Conservation (phyloP, 2,329 filamentous ascomycete species). For the Chrysoporthe cubensis region DNA sequence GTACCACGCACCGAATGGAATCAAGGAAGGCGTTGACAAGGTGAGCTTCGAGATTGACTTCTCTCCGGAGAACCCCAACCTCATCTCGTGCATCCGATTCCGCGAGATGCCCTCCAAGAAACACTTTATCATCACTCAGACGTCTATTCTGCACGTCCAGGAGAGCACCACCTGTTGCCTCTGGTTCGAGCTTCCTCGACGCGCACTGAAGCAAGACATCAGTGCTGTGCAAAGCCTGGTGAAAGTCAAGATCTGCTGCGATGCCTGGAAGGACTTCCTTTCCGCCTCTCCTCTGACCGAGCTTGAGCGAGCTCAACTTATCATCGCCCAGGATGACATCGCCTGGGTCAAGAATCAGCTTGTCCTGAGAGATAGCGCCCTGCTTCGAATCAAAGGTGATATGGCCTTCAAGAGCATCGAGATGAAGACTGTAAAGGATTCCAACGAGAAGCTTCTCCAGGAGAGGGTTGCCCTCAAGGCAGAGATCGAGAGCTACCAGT, state of each 20-base stretch:
- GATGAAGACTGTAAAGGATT: background rate
- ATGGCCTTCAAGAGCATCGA: background rate
- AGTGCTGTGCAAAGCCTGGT: slow-evolving; percentile 5
- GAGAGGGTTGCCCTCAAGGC: background rate
- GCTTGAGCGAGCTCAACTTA: slow-evolving; percentile 15
- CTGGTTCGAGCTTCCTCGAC: slow-evolving; percentile 15
- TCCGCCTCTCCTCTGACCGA: slow-evolving; percentile 7
- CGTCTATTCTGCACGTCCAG: slow-evolving; percentile 20
- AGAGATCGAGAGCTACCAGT: background rate
- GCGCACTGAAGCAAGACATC: slow-evolving; percentile 10
- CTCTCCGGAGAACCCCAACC: slow-evolving; percentile 12
- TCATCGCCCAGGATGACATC: slow-evolving; percentile 4
- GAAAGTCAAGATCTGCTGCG: slow-evolving; percentile 18
- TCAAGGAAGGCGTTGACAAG: slow-evolving; percentile 9
- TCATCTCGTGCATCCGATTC: slow-evolving; percentile 20
- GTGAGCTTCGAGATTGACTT: slow-evolving; percentile 23
- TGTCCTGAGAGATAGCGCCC: background rate
- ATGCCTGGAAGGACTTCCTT: slow-evolving; percentile 11
- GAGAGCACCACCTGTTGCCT: slow-evolving; percentile 14
- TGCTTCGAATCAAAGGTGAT: background rate
- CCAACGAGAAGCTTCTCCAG: background rate
- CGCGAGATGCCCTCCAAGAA: slow-evolving; percentile 11
- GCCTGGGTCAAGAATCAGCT: slow-evolving; percentile 20
- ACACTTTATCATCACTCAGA: slow-evolving; percentile 23
- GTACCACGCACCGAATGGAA: background rate